These are phyloP conservation scores for Saccharomycopsis lassenensis DNA, from an alignment of 805 yeast genomes.

Conservation along the genomic window DNA sequence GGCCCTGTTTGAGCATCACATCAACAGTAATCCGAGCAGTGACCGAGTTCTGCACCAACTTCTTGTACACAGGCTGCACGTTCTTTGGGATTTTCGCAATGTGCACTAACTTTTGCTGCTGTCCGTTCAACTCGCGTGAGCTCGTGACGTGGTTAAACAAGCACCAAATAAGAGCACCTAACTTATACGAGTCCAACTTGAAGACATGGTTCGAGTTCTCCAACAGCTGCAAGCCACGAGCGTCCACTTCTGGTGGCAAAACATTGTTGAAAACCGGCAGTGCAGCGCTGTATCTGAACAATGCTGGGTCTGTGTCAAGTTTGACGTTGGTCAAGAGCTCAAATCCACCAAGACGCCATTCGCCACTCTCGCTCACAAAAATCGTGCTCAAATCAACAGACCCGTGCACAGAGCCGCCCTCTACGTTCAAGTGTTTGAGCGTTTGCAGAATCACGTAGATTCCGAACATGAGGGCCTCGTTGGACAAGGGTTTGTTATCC, in stretches of 20 bases:
- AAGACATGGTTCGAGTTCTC: conserved; percentile 25
- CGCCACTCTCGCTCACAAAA: conserved; percentile 59
- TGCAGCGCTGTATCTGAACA: conserved; percentile 27
- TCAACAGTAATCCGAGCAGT: conserved; percentile 25
- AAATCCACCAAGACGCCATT: conserved; percentile 78
- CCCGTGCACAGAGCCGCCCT: conserved; percentile 50
- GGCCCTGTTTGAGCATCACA: conserved; percentile 26
- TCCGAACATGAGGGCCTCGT: conserved; percentile 41
- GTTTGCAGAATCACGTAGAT: conserved; percentile 44
- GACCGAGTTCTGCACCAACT: conserved; percentile 29
- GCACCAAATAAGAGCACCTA: conserved; percentile 45
- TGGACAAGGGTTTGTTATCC: conserved; percentile 21
- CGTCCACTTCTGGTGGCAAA: conserved; percentile 44
- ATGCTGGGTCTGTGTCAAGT: conserved; percentile 20
- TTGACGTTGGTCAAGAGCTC: conserved; percentile 41
- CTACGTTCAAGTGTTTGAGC: conserved; percentile 24
- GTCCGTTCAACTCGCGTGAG: conserved; percentile 7
- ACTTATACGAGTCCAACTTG: conserved; percentile 53
- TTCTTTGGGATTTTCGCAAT: conserved; percentile 27
- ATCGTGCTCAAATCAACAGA: conserved; percentile 46
- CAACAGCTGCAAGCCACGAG: conserved; percentile 33
- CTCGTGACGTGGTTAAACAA: conserved; percentile 27
- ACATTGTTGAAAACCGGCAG: conserved; percentile 25
- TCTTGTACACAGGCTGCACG: conserved; percentile 29
- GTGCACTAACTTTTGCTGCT: background rate